phyloP scores from a whole-genome alignment of 2,329 filamentous ascomycete genomes.

The Cladorrhinum sp. region DNA sequence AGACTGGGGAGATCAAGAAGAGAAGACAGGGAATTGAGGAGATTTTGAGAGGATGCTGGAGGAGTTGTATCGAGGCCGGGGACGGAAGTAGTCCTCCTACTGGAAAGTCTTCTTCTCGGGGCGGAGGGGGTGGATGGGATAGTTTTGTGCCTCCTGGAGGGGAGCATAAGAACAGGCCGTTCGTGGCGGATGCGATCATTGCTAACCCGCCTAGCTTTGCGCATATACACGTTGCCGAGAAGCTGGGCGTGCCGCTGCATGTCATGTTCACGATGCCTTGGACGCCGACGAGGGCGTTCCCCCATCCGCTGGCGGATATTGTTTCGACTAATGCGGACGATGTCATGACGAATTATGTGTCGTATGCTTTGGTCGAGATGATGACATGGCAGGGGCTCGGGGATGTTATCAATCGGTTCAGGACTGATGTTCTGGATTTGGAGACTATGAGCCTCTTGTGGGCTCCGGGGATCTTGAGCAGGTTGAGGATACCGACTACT shows the following conservation, averaged over 20 bases:
- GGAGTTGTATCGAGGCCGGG: conserved; percentile 76
- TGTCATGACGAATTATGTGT: conserved; percentile 76
- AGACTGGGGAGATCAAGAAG: conserved; percentile 72
- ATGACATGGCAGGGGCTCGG: conserved; percentile 91
- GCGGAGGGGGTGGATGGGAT: conserved; percentile 49
- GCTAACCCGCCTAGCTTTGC: conserved; percentile 77
- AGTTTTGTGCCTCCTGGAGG: conserved; percentile 44
- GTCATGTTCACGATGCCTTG: conserved; percentile 98
- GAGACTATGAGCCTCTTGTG: conserved; percentile 77
- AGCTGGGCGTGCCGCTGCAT: conserved; percentile 69
- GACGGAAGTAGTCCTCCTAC: conserved; percentile 55
- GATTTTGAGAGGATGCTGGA: conserved; percentile 83
- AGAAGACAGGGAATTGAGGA: conserved; percentile 71
- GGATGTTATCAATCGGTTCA: conserved; percentile 86
- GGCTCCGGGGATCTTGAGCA: conserved; percentile 74
- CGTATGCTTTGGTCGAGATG: conserved; percentile 82
- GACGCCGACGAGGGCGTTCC: conserved; percentile 80
- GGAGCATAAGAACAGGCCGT: conserved; percentile 53
- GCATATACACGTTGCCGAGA: conserved; percentile 72
- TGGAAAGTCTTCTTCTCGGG: conserved; percentile 42
- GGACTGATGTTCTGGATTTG: conserved; percentile 69
- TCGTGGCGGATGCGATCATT: conserved; percentile 80
- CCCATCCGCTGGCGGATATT: conserved; percentile 82
- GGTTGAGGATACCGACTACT: conserved; percentile 76
- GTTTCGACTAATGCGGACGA: conserved; percentile 71